Evolutionary conservation across 129 eudicot genomes (phyloP).

Genomic region (Gnaphalium uliginosum): DNA sequence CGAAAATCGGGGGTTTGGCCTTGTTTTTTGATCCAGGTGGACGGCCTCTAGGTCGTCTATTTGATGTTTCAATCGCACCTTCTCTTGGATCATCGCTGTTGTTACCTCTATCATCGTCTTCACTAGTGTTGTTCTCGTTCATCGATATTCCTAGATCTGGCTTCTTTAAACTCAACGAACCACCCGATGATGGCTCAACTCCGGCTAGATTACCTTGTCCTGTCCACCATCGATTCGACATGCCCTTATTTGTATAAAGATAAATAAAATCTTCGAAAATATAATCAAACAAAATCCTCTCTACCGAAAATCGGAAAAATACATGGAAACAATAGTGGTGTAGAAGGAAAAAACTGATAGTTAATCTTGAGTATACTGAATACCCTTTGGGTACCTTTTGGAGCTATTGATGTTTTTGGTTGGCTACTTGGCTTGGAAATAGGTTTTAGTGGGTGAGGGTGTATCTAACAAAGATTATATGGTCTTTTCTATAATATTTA

Average conservation of each 20-base stretch:
- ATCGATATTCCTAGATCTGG: constrained; percentile 42
- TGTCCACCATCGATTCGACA: constrained; percentile 70
- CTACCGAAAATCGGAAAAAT: not conserved
- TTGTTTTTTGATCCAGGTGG: constrained; percentile 74
- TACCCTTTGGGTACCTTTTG: constrained; percentile 31
- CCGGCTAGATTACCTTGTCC: constrained; percentile 51
- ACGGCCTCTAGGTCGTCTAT: constrained; percentile 67
- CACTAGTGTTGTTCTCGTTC: constrained; percentile 38
- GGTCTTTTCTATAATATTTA: not conserved
- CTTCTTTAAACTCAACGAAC: constrained; percentile 37
- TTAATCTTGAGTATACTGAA: constrained; percentile 22
- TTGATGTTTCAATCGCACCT: constrained; percentile 62
- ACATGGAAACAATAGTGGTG: constrained; percentile 13
- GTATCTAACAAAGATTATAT: constrained; percentile 21
- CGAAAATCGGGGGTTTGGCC: constrained; percentile 70
- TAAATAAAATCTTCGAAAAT: not conserved
- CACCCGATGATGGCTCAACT: constrained; percentile 28
- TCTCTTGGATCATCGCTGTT: constrained; percentile 61
- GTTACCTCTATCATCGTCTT: constrained; percentile 47
- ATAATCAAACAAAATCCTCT: not conserved
- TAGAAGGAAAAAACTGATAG: constrained; percentile 6
- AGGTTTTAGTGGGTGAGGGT: constrained; percentile 35
- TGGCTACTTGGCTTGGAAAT: constrained; percentile 21
- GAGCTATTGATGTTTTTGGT: constrained; percentile 32
- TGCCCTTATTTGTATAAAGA: constrained; percentile 11